These are phyloP conservation scores for Triangularia verruculosa DNA, from an alignment of 2,329 filamentous ascomycete species.

Conservation along the genomic window DNA sequence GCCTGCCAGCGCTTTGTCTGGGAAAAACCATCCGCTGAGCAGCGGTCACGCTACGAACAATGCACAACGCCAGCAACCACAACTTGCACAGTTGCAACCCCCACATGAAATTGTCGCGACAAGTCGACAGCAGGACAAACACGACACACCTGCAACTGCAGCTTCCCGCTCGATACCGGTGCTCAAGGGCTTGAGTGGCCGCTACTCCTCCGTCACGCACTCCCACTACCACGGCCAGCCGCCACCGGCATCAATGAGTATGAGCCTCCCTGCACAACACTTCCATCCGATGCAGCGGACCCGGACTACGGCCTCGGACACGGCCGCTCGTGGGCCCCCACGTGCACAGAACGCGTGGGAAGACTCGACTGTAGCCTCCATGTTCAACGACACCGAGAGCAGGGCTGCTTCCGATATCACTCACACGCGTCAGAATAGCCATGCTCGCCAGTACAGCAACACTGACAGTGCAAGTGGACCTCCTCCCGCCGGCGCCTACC, in stretches of 20 bases:
- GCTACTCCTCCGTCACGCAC: background rate
- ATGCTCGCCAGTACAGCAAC: constrained; percentile 25
- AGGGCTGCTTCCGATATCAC: constrained; percentile 26
- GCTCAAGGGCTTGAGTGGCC: constrained; percentile 32
- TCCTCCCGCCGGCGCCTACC: background rate
- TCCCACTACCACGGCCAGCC: background rate
- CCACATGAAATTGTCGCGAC: constrained; percentile 31
- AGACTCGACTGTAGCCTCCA: constrained; percentile 37
- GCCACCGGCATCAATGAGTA: constrained; percentile 22
- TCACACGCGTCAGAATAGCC: constrained; percentile 24
- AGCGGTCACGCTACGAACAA: constrained; percentile 13
- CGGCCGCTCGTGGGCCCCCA: constrained; percentile 17
- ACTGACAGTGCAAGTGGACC: constrained; percentile 16
- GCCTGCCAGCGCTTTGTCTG: constrained; percentile 18
- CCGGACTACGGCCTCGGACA: constrained; percentile 29
- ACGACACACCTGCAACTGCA: constrained; percentile 55
- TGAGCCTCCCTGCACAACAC: constrained; percentile 25
- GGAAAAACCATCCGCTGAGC: constrained; percentile 12
- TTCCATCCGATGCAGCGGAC: constrained; percentile 29
- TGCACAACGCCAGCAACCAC: constrained; percentile 3
- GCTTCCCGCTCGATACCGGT: constrained; percentile 41
- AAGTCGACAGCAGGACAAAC: constrained; percentile 23
- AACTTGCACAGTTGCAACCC: constrained; percentile 25
- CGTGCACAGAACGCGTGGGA: constrained; percentile 35
- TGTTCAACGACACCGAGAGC: constrained; percentile 30